Conservation (phyloP, 1,139 yeast species). For the Waltiozyma sp. region DNA sequence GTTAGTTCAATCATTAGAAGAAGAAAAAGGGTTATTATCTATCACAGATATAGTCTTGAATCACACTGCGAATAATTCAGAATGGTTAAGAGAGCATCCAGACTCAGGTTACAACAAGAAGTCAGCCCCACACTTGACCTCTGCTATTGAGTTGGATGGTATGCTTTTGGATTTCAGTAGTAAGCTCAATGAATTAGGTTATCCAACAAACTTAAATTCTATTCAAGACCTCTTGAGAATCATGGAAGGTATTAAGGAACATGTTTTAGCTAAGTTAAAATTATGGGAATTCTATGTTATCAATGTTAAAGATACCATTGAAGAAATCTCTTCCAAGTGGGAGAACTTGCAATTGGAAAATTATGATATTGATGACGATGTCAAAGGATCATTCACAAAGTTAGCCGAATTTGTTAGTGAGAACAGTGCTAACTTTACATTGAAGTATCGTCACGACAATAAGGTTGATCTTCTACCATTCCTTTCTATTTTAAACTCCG, state of each 20-base stretch:
- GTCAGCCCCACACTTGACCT: slow-evolving; percentile 79
- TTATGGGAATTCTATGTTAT: slow-evolving; percentile 87
- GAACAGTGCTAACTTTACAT: slow-evolving; percentile 28
- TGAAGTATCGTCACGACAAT: slow-evolving; percentile 40
- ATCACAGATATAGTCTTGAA: slow-evolving; percentile 90
- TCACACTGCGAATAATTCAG: slow-evolving; percentile 87
- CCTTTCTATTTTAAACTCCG: slow-evolving; percentile 32
- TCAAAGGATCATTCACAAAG: slow-evolving; percentile 27
- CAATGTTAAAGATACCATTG: slow-evolving; percentile 32
- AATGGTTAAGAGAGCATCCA: slow-evolving; percentile 77
- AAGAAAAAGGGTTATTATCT: slow-evolving; percentile 52
- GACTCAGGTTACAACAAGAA: slow-evolving; percentile 79
- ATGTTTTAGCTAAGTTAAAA: slow-evolving; percentile 55
- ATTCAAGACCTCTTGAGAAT: slow-evolving; percentile 46
- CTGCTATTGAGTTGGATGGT: slow-evolving; percentile 79
- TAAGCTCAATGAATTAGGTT: slow-evolving; percentile 41
- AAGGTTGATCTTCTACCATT: slow-evolving; percentile 39
- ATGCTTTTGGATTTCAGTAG: slow-evolving; percentile 54
- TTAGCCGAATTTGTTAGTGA: slow-evolving; percentile 43
- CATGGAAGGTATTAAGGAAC: slow-evolving; percentile 53
- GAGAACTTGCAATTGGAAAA: slow-evolving; percentile 21
- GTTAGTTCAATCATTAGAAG: slow-evolving; percentile 39
- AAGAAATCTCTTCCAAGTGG: slow-evolving; percentile 11
- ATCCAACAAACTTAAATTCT: slow-evolving; percentile 42
- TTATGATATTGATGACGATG: slow-evolving; percentile 31